Base-by-base conservation (phyloP, 2,329 filamentous ascomycete genomes). In the Magnaporthiopsis poae region DNA sequence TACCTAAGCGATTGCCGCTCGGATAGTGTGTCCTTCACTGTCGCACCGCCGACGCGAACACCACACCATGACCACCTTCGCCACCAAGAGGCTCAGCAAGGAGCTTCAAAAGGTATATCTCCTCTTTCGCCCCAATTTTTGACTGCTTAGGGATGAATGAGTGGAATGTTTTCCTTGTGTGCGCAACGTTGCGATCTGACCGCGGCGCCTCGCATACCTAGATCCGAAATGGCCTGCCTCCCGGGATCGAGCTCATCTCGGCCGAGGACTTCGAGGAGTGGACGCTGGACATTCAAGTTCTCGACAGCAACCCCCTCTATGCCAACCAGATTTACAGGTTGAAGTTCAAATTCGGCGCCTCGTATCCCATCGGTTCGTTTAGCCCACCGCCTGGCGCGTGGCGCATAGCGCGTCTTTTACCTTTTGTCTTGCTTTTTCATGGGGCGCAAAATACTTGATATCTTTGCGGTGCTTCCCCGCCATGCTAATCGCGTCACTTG, bases 271-370 rank as follows among this genome's bases (percentile, higher is more conserved):
- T 96, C 65, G 85, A 91, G 73, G 89, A 95, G 80, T 99, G 95
- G 96, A 82, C 88, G 64, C 88, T 98, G 79, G 96, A 99, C 75
- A 96, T 99, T 66, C 81, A 85, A 71, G 94, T 99, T 65, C 85
- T 98, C 60, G 95, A 98, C 77, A 80, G 85, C 67, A 99, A 99
- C 74, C 94, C 94, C 1, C 79, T 99, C 63, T 99, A 99, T 78
- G 79, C 85, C 65, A 84, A 87, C 74, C 84, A 98, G 75, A 88
- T 81, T 31, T 98, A 91, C 79, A 86, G 94, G 29, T 81, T 99
- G 66, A 92, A 92, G 74, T 96, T 99, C 77, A 88, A 84, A 63
- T 99, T 99, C 77, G 87, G 87, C 68, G 82, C 84, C 39, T 86
- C 86, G 71, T 99, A 99, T 75, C 95, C 95, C 21, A 99, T 99